Conservation (phyloP, 768 basidiomycete species). For the Gloeostereum incarnatum region DNA sequence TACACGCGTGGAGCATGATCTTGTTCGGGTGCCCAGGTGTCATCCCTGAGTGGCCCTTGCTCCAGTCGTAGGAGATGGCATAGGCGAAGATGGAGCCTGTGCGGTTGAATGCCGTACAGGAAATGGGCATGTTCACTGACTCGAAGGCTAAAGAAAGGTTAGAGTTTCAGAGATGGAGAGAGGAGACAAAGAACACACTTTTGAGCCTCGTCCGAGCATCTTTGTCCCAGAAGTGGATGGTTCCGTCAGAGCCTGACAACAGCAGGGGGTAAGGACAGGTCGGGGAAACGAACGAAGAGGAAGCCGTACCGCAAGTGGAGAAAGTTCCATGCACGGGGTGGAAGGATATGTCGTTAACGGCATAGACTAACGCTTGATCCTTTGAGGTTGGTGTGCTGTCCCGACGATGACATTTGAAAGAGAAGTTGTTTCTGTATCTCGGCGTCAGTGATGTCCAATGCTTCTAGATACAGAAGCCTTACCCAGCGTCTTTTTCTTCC, state of each 20-base stretch:
- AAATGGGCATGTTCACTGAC: constrained; percentile 63
- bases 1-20: constrained; percentile 76
- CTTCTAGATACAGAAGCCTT: constrained; percentile 11
- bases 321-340: constrained; percentile 82
- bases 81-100: constrained; percentile 88
- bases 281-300: constrained; percentile 11
- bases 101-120: constrained; percentile 78
- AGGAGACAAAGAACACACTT: constrained; percentile 33
- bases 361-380: constrained; percentile 63
- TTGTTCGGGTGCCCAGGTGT: constrained; percentile 66
- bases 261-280: neutral
- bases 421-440: constrained; percentile 62
- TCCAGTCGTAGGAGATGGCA: constrained; percentile 91
- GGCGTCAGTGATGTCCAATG: neutral
- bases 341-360: constrained; percentile 83
- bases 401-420: constrained; percentile 77
- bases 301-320: constrained; percentile 56
- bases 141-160: constrained; percentile 51
- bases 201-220: constrained; percentile 88
- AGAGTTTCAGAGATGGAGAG: constrained; percentile 1
- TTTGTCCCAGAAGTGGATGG: constrained; percentile 93
- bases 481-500: constrained; percentile 76
- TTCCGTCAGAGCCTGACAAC: constrained; percentile 66
- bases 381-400: constrained; percentile 47
- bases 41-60: constrained; percentile 84